Conservation (phyloP, 192 early-diverging fungal genomes). For the Coemansia asiatica region DNA sequence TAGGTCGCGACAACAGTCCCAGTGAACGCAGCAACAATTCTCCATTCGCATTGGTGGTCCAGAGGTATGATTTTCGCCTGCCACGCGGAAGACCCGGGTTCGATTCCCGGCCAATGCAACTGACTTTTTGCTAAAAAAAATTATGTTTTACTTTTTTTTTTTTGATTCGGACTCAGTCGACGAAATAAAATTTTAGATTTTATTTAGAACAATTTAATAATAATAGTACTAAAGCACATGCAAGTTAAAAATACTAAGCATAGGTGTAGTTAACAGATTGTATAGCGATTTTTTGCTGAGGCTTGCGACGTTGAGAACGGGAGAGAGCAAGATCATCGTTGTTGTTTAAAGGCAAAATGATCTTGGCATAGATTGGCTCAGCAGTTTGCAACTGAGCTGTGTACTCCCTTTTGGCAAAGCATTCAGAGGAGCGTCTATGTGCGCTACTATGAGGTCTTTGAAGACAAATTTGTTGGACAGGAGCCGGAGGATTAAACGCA, state of each 20-base stretch:
- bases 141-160: no score
- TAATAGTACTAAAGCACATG: background rate
- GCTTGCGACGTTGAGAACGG: slow-evolving; percentile 44
- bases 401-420: slow-evolving; percentile 35
- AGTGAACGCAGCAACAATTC: no score
- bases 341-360: slow-evolving; percentile 43
- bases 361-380: slow-evolving; percentile 37
- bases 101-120: slow-evolving; percentile 71
- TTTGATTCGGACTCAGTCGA: no score
- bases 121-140: no score
- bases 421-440: slow-evolving; percentile 21
- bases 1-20: no score
- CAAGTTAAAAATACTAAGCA: slow-evolving; percentile 3
- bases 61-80: slow-evolving; percentile 71
- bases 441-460: background rate
- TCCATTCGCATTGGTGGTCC: slow-evolving; percentile 56
- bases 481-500: slow-evolving; percentile 39
- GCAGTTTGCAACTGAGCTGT: slow-evolving; percentile 6
- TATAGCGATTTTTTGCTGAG: slow-evolving; percentile 21
- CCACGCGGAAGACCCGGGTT: slow-evolving; percentile 78
- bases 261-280: slow-evolving; percentile 19
- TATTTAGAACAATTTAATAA: slow-evolving; percentile 1
- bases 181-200: no score
- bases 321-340: slow-evolving; percentile 41
- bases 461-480: background rate